Conservation (phyloP, 306 rosid species). For the Malus asiatica region DNA sequence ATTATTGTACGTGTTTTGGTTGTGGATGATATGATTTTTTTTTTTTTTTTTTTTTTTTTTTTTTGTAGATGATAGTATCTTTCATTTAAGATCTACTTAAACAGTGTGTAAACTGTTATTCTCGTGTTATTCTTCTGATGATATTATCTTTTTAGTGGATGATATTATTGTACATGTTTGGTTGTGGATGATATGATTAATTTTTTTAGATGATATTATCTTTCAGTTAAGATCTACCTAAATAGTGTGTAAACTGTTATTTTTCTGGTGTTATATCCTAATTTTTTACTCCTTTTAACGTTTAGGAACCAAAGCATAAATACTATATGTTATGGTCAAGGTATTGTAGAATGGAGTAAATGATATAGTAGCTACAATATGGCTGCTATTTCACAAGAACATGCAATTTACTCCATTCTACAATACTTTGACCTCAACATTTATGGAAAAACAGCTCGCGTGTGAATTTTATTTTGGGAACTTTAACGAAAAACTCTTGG, state of each 20-base stretch:
- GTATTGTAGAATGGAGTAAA: neutral
- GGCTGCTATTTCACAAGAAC: neutral
- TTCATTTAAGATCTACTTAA: too few relatives aligned
- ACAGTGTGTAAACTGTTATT: too few relatives aligned
- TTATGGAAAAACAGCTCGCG: neutral
- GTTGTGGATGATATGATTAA: too few relatives aligned
- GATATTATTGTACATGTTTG: neutral
- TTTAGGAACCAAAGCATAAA: neutral
- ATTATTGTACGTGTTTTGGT: neutral
- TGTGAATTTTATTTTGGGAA: neutral
- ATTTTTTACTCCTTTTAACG: neutral
- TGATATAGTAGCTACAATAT: neutral
- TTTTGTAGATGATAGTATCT: too few relatives aligned
- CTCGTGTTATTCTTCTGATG: neutral
- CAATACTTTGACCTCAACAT: neutral
- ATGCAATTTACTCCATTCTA: neutral
- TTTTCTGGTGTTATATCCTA: neutral
- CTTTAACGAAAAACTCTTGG: too few relatives aligned
- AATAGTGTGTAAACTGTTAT: too few relatives aligned
- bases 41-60: neutral
- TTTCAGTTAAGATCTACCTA: too few relatives aligned
- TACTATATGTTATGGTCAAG: neutral
- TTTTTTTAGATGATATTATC: neutral
- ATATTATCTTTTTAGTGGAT: neutral
- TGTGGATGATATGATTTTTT: neutral